Base-by-base conservation (phyloP, 2,329 filamentous ascomycete species). In the Colletotrichum phormii region DNA sequence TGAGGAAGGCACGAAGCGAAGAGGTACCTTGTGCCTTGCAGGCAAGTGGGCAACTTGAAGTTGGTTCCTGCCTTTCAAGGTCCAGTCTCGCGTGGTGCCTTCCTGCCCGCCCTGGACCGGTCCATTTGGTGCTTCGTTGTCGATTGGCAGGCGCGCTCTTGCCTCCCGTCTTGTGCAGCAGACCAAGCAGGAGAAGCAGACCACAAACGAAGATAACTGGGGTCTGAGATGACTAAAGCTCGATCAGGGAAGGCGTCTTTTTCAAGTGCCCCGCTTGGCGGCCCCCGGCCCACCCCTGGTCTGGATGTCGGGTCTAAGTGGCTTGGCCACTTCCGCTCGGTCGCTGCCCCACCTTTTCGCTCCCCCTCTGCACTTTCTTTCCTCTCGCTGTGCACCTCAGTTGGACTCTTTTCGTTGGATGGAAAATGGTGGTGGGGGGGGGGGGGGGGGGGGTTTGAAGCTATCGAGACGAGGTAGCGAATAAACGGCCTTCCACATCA, bases 11-110 rank as follows among this genome's bases (percentile, higher is more conserved):
- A 18, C 8, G 42, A 29, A 54, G 4, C 11, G 4, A 12, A 13
- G 12, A 26, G 22, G 22, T 53, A 53, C 51, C 59, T 33, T 31
- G 51, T 59, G 29, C 51, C 51, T 68, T 72, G 64, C 69, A 68
- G 69, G 37, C 31, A 51, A n/a, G 46, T 33, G 24, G 67, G 54
- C 31, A n/a, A 24, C 15, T 58, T 35, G 37, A 29, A 18, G 18
- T 18, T 26, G 63, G 26, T 68, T 31, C 51, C 69, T 54, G 64
- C 64, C 46, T 61, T 35, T 3, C 24, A 29, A 12, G 29, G 5
- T 35, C 57, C 57, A 24, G 26, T 63, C 29, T 31, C 60, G 61
- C 46, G 51, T 37, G 59, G 37, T 49, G 26, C 35, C 26, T 22
- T 62, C 35, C 37, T 24, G 22, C 11, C 24, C 58, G 35, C 7